Percentiles rank a stretch among this genome's conserved stretches.
Evolutionary conservation across 257 asterid genomes (phyloP).

Genomic region (Gentiana dahurica): DNA sequence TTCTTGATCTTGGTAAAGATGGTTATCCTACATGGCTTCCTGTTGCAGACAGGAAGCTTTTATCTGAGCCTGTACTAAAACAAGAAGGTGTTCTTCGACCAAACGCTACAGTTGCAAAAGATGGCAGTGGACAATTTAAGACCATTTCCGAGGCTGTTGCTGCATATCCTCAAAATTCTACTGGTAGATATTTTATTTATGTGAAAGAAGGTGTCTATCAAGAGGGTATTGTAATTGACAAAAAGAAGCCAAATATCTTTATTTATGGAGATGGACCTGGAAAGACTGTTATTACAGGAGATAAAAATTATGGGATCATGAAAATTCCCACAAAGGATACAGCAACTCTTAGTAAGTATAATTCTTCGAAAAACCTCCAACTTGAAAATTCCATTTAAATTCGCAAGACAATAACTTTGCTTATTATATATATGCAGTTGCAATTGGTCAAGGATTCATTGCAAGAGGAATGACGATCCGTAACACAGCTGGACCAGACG

Average conservation of each 20-base stretch:
- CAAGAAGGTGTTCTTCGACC: too few relatives aligned
- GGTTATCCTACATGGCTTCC: conserved; percentile 51
- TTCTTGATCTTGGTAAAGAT: conserved; percentile 16
- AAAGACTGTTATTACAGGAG: conserved; percentile 45
- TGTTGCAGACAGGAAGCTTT: conserved; percentile 44
- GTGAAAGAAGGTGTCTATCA: conserved; percentile 60
- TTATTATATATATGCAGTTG: conserved; percentile 16
- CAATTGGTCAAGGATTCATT: conserved; percentile 38
- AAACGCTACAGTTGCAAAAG: conserved; percentile 15
- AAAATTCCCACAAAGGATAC: conserved; percentile 36
- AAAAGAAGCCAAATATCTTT: conserved; percentile 32
- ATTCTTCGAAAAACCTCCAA: not conserved
- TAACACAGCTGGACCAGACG: conserved; percentile 55
- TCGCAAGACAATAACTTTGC: too few relatives aligned
- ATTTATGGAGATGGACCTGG: conserved; percentile 82
- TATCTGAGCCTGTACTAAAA: conserved; percentile 5
- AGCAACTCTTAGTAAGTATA: conserved; percentile 43
- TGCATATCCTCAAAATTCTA: conserved; percentile 37
- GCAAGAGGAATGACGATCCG: conserved; percentile 51
- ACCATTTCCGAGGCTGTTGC: conserved; percentile 34
- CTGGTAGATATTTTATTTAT: conserved; percentile 45
- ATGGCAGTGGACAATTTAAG: conserved; percentile 27
- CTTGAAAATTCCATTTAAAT: not conserved
- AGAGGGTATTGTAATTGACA: conserved; percentile 41
- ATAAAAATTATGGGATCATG: conserved; percentile 15